Evolutionary conservation across 2,329 filamentous ascomycete species (phyloP).

Genomic region (Aspergillus glaucus): DNA sequence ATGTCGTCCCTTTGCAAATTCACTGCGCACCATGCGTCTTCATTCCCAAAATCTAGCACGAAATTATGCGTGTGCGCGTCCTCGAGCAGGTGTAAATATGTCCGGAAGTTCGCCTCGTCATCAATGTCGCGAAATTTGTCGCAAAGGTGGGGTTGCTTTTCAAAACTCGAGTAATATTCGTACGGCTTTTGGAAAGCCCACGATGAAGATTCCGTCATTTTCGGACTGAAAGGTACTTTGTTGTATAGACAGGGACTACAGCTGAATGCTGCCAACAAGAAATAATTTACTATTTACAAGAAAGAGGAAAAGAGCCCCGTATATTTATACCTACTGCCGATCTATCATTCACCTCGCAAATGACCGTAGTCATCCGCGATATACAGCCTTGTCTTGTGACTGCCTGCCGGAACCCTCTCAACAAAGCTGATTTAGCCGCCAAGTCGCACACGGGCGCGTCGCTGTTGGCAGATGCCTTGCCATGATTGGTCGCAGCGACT

Average conservation of each 20-base stretch:
- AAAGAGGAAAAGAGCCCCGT: neutral
- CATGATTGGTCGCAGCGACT: neutral
- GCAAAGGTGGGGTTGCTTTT: conserved; percentile 11
- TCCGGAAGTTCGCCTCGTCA: conserved; percentile 23
- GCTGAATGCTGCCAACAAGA: too few relatives aligned
- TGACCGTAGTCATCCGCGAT: neutral
- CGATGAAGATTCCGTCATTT: conserved; percentile 6
- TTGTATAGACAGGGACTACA: neutral
- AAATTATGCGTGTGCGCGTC: conserved; percentile 33
- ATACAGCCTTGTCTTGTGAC: neutral
- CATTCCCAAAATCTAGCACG: conserved; percentile 38
- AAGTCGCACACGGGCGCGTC: neutral
- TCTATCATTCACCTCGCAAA: neutral
- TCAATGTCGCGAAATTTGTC: conserved; percentile 34
- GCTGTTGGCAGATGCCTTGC: neutral
- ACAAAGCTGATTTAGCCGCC: neutral
- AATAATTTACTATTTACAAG: neutral
- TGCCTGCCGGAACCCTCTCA: neutral
- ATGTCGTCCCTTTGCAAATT: conserved; percentile 32
- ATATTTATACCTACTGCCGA: neutral
- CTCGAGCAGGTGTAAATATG: conserved; percentile 22
- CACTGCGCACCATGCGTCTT: conserved; percentile 36
- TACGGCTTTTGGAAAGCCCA: conserved; percentile 13
- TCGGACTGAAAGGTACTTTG: neutral
- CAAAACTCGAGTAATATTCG: conserved; percentile 29